These are phyloP conservation scores for Crithidia sp. DNA, from an alignment of 208 protist genomes.

Conservation along the genomic window DNA sequence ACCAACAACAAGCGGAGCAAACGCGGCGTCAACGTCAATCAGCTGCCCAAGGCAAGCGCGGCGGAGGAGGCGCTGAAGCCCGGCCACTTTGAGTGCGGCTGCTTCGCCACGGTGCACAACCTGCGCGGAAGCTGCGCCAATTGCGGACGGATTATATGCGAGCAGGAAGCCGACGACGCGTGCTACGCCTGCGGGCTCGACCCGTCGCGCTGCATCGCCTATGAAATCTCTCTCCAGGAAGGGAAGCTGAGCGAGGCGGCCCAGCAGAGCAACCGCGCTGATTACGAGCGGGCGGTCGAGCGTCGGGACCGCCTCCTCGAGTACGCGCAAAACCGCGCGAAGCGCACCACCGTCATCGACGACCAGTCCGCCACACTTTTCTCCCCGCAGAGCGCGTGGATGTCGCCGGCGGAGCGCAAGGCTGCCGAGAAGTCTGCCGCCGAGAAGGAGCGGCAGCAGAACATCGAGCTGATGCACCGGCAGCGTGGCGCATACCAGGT, in stretches of 20 bases:
- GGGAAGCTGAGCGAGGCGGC: constrained; percentile 80
- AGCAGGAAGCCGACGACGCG: constrained; percentile 78
- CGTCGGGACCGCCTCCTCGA: constrained; percentile 78
- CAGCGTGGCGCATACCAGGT: constrained; percentile 67
- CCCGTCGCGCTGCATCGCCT: constrained; percentile 71
- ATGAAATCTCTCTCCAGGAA: constrained; percentile 83
- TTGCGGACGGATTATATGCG: constrained; percentile 91
- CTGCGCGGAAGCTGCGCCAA: constrained; percentile 84
- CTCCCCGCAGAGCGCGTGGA: constrained; percentile 79
- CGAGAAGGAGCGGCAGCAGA: constrained; percentile 47
- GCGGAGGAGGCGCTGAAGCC: constrained; percentile 54
- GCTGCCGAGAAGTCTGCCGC: constrained; percentile 57
- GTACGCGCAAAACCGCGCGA: constrained; percentile 72
- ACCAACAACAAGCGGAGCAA: constrained; percentile 23
- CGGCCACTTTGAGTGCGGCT: constrained; percentile 85
- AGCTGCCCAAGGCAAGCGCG: constrained; percentile 23
- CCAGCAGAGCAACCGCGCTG: constrained; percentile 50
- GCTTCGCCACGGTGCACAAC: constrained; percentile 85
- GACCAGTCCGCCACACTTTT: constrained; percentile 83
- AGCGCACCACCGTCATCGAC: constrained; percentile 87
- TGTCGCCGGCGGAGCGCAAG: constrained; percentile 64
- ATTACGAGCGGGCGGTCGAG: constrained; percentile 72
- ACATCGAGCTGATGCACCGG: constrained; percentile 70
- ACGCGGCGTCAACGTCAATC: constrained; percentile 34
- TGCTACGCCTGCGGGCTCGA: constrained; percentile 88